phyloP scores from a whole-genome alignment of 495 filamentous ascomycete genomes.

The Cryomyces minteri region DNA sequence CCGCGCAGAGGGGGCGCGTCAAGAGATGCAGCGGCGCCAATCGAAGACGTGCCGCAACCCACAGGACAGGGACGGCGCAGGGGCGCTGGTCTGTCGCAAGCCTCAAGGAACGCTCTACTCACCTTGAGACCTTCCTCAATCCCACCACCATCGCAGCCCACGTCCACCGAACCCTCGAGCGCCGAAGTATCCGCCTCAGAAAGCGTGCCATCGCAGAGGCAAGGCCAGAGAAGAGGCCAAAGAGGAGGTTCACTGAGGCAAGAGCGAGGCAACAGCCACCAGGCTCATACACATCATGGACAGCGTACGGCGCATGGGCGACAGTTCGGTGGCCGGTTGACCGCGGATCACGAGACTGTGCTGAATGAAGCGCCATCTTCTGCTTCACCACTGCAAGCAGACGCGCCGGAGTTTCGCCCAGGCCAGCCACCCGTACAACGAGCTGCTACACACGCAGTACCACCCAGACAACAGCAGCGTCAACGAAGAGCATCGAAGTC shows the following conservation, averaged over 20 bases:
- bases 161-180: constrained; percentile 2
- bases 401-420: constrained; percentile 22
- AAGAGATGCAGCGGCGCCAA: too few species aligned
- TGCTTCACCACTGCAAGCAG: constrained; percentile 12
- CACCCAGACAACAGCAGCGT: constrained; percentile 3
- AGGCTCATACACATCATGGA: background rate
- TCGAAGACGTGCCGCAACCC: background rate
- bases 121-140: constrained; percentile 9
- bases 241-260: constrained; percentile 1
- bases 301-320: constrained; percentile 11
- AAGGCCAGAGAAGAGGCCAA: constrained; percentile 1
- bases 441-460: background rate
- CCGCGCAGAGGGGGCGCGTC: too few species aligned
- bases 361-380: background rate
- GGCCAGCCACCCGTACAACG: constrained; percentile 7
- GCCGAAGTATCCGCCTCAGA: constrained; percentile 3
- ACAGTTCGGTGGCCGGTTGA: constrained; percentile 23
- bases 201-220: constrained; percentile 1
- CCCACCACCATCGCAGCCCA: background rate
- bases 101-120: constrained; percentile 1
- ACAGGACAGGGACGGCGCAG: background rate
- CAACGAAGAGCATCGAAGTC: constrained; percentile 29
- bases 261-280: background rate
- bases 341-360: background rate
- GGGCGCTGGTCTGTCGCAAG: background rate